Base-by-base conservation (phyloP, 1,139 yeast genomes). In the Kodamaea alishanica region DNA sequence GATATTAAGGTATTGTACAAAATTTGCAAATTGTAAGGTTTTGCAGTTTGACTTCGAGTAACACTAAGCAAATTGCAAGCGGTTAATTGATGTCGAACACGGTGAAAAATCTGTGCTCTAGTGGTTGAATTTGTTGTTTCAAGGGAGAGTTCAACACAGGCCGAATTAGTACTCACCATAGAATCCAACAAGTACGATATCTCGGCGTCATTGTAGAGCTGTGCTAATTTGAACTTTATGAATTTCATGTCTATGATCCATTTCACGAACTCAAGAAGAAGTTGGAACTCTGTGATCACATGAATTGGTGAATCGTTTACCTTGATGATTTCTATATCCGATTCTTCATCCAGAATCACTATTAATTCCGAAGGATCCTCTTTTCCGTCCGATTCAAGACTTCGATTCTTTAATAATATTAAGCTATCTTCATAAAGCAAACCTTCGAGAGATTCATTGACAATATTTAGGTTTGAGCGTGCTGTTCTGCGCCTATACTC, bases 211-310 rank as follows among this genome's bases (percentile, higher is more conserved):
- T 57, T 39, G 40, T 55, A 67, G 1, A 65, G 47, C 6, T 63
- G 54, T 2, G 47, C 42, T 5, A 68, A 47, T 30, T 52, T 55
- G 33, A 66, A 56, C 6, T 49, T 47, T 6, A 35, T 24, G 32
- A 55, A 54, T 0, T 53, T 35, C n/a, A 49, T 45, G 3, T 42
- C 40, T 2, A 65, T 49, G 5, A 70, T 57, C 58, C 62, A 64
- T 30, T 50, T 50, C 20, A 71, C 45, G 6, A 68, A 51, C 39
- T 60, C 68, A 3, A 60, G 41, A 1, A 56, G 52, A 2, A 61
- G 42, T 33, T 60, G 65, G 30, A 54, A 50, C 26, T 58, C 60
- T n/a, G 59, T 54, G 4, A 56, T 48, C 5, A 57, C 41, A 9
- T 49, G 51, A 1, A 54, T 40, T 4, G 52, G 52, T 10, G 33